Evolutionary conservation across 2,329 filamentous ascomycete genomes (phyloP), one percentile per base, ranked within the genome.

Genomic region (Aspergillus japonicus): DNA sequence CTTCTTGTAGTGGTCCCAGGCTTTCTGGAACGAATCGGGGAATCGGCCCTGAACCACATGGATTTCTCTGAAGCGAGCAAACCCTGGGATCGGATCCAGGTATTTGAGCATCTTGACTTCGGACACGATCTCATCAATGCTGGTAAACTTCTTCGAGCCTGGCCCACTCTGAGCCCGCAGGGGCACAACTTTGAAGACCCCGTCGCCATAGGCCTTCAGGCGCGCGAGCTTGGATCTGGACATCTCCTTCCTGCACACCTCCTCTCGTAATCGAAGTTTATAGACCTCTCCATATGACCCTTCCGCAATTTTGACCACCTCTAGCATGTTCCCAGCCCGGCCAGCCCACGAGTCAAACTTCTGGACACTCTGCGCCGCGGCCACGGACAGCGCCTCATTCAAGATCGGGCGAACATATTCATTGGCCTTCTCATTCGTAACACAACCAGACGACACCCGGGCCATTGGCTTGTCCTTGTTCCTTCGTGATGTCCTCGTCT

Each of bases 231-330:
- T 77, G 7, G 70, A 74, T 59, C 73, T 75, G 5, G 73, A 77
- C 21, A 77, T 72, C 5, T 68, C 68, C 8, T 70, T 68, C 21
- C 71, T 71, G 44, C 69, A 73, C 19, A 72, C 58, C 50, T 77
- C 72, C 24, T 76, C 73, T 11, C 72, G 72, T n/a, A 79, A 55
- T 19, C 80, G 61, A 24, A 88, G 74, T 12, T 85, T 83, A 69
- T 87, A 88, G 3, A 89, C 86, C 68, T 88, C 86, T 56, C 85
- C 85, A 67, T 87, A 89, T 1, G 85, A 87, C 2, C 87, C 87
- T 70, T 89, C 86, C 8, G 85, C 86, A 39, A 89, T 82, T 65
- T 89, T 89, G 8, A 78, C 76, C 47, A 88, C 78, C 42, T 78
- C 69, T 63, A 79, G 72, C 66, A 75, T 69, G 39, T 70, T 71